Conservation (phyloP, 2,329 filamentous ascomycete genomes). For the Beauveria bassiana region DNA sequence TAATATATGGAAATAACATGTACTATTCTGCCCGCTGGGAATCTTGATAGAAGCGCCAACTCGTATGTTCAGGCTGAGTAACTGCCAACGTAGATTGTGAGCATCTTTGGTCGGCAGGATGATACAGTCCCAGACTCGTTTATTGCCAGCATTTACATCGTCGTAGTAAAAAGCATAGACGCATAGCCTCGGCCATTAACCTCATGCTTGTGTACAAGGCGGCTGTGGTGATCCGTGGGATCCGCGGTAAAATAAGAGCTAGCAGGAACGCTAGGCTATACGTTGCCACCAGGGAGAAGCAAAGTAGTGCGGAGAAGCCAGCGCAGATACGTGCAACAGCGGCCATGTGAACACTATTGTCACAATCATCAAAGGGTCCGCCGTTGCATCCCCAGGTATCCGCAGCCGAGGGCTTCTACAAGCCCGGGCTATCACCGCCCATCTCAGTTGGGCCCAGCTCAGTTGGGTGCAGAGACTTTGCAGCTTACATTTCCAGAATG, state of each 20-base stretch:
- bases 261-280: slow-evolving; percentile 33
- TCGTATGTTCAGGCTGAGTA: neutral
- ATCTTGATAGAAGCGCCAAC: too few species aligned
- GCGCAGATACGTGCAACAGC: slow-evolving; percentile 42
- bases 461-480: slow-evolving; percentile 27
- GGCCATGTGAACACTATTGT: slow-evolving; percentile 32
- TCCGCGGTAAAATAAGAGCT: slow-evolving; percentile 35
- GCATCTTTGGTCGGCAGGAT: slow-evolving; percentile 17
- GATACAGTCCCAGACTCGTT: slow-evolving; percentile 32
- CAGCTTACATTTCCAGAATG: slow-evolving; percentile 32
- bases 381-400: slow-evolving; percentile 46
- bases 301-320: slow-evolving; percentile 42
- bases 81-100: slow-evolving; percentile 24
- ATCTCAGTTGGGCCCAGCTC: slow-evolving; percentile 30
- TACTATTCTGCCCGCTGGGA: too few species aligned
- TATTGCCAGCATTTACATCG: slow-evolving; percentile 53
- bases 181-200: slow-evolving; percentile 54
- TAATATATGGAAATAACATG: neutral
- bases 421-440: slow-evolving; percentile 35
- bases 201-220: slow-evolving; percentile 53
- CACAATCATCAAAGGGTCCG: slow-evolving; percentile 35
- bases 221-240: slow-evolving; percentile 48
- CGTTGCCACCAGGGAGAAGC: slow-evolving; percentile 36
- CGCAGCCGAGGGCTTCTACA: slow-evolving; percentile 32
- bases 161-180: slow-evolving; percentile 48